Percentiles rank a stretch among this genome's conserved stretches.
phyloP scores from a whole-genome alignment of 2,329 filamentous ascomycete species.

The Fusarium transvaalense region DNA sequence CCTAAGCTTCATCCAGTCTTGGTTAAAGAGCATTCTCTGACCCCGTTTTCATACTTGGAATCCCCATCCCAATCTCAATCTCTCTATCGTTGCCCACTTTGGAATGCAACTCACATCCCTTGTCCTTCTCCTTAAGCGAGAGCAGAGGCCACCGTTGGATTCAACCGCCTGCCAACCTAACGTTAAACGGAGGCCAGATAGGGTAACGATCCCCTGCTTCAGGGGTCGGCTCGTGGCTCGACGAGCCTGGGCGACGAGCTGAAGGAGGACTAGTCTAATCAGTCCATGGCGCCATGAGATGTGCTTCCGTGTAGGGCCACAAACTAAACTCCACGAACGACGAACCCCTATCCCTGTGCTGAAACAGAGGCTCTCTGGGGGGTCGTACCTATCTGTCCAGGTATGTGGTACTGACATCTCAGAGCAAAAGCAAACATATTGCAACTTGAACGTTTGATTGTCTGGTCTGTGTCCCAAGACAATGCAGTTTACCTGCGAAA shows the following conservation, averaged over 20 bases:
- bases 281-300: conserved; percentile 12
- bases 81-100: conserved; percentile 18
- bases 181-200: conserved; percentile 32
- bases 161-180: conserved; percentile 34
- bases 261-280: conserved; percentile 39
- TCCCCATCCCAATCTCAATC: conserved; percentile 29
- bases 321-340: conserved; percentile 20
- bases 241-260: conserved; percentile 35
- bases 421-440: conserved; percentile 27
- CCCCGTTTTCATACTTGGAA: neutral
- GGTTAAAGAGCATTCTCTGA: conserved; percentile 1
- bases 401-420: conserved; percentile 32
- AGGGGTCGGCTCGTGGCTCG: conserved; percentile 37
- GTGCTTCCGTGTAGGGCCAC: conserved; percentile 8
- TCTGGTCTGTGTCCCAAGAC: neutral
- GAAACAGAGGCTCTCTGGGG: conserved; percentile 47
- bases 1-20: conserved; percentile 33
- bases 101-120: conserved; percentile 38
- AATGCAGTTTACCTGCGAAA: neutral
- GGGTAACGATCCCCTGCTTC: conserved; percentile 21
- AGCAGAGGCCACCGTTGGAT: conserved; percentile 45
- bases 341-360: conserved; percentile 40
- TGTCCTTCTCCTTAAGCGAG: conserved; percentile 32
- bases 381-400: conserved; percentile 26
- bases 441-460: conserved; percentile 10